Evolutionary conservation across 768 basidiomycete genomes (phyloP), one percentile per base, ranked within the genome.

Genomic region (Phanerochaete carnosa): DNA sequence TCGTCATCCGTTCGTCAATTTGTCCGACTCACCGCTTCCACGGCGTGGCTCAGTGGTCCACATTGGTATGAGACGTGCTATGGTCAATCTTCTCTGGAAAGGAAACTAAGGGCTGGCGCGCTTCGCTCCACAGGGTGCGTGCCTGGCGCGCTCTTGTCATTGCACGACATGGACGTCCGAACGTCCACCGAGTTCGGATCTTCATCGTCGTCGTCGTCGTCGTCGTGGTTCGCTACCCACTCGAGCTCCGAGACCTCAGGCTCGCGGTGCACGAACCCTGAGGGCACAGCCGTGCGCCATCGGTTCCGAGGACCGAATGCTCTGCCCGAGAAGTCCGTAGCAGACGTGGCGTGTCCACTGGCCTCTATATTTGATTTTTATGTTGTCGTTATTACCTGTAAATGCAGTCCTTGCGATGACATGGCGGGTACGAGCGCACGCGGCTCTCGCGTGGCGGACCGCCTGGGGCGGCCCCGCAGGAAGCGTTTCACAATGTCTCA

Each of bases 401-500:
- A n/a, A n/a, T n/a, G n/a, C n/a, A n/a, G n/a, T n/a, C n/a, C n/a
- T n/a, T n/a, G n/a, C n/a, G n/a, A n/a, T n/a, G n/a, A n/a, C n/a
- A n/a, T n/a, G 39, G 39, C 11, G 39, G 11, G 39, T 43, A 19
- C 39, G 39, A 43, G 19, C 8, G 39, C 39, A 43, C 39, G 39
- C 39, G 39, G 39, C 39, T 7, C 39, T 43, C 39, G 39, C 39
- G 39, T 43, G 39, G 39, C 39, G 39, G 39, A 19, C 4, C 39
- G 11, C 8, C 11, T 19, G 39, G 4, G 29, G 11, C 51, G 29
- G 46, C 2, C 32, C 35, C 57, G 45, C 29, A 35, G 19, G 9
- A 50, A 49, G 46, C 39, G 57, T 58, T 58, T 58, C 57, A 58
- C 22, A 7, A 2, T 22, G 57, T 58, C 23, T 58, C 57, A 58